These are phyloP conservation scores for Physcomitrellopsis africana DNA, from an alignment of 225 moss, liverwort and hornwort species.

Conservation along the genomic window DNA sequence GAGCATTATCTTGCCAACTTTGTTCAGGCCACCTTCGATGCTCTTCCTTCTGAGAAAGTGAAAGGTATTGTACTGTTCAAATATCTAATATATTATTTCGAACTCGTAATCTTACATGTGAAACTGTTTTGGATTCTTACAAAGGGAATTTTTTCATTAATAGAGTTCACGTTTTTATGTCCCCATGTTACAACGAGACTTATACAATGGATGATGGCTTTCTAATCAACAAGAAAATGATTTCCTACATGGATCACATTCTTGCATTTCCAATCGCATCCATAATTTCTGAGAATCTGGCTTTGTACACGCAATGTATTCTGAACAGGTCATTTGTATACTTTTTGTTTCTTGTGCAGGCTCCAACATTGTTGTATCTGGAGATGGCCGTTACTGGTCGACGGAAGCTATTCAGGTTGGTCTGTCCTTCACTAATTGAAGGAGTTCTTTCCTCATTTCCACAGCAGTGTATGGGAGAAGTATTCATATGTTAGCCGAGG, in stretches of 20 bases:
- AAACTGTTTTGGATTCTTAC: too few relatives aligned
- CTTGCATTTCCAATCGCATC: too few relatives aligned
- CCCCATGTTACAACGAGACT: too few relatives aligned
- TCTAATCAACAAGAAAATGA: too few relatives aligned
- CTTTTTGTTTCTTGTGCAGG: slow-evolving; percentile 41
- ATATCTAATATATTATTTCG: background rate
- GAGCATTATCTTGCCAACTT: slow-evolving; percentile 83
- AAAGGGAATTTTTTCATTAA: background rate
- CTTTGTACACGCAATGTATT: background rate
- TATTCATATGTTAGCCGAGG: background rate
- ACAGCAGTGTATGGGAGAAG: background rate
- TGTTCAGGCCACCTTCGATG: slow-evolving; percentile 74
- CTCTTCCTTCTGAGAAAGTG: slow-evolving; percentile 71
- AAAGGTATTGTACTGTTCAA: slow-evolving; percentile 44
- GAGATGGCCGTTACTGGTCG: slow-evolving; percentile 90
- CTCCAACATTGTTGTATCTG: slow-evolving; percentile 87
- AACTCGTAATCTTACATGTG: background rate
- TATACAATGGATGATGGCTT: too few relatives aligned
- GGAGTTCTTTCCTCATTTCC: background rate
- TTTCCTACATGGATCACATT: too few relatives aligned
- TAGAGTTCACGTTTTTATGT: background rate
- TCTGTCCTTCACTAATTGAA: background rate
- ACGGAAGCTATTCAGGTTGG: slow-evolving; percentile 76
- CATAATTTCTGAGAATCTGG: too few relatives aligned
- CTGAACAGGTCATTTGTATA: background rate